phyloP scores from a whole-genome alignment of 345 rosid genomes.

The Euphorbia lathyris region DNA sequence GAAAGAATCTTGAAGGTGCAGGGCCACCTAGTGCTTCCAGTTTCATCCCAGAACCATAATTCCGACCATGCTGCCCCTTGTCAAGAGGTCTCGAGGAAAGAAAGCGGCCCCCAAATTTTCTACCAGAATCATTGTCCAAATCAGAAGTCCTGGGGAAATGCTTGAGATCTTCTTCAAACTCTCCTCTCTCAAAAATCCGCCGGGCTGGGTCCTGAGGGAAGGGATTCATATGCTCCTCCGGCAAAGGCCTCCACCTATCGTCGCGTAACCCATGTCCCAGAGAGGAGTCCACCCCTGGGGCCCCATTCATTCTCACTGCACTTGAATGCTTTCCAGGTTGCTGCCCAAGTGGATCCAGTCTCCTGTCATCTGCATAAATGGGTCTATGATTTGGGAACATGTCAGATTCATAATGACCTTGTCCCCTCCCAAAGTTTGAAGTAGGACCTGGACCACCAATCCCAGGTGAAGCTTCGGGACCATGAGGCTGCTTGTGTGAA shows the following conservation, averaged over 20 bases:
- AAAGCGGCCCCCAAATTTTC: slow-evolving; percentile 34
- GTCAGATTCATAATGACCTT: slow-evolving; percentile 32
- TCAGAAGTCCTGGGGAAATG: slow-evolving; percentile 41
- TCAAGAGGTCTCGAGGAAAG: slow-evolving; percentile 43
- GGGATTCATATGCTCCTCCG: slow-evolving; percentile 34
- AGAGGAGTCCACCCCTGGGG: slow-evolving; percentile 30
- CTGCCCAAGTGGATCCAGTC: slow-evolving; percentile 30
- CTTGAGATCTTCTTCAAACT: slow-evolving; percentile 45
- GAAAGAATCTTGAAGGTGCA: slow-evolving; percentile 43
- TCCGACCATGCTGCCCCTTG: too few relatives aligned
- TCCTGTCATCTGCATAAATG: slow-evolving; percentile 34
- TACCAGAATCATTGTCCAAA: slow-evolving; percentile 33
- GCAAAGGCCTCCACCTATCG: slow-evolving; percentile 35
- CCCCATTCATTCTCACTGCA: slow-evolving; percentile 35
- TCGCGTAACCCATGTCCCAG: slow-evolving; percentile 25
- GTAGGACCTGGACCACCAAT: slow-evolving; percentile 29
- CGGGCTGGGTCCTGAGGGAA: slow-evolving; percentile 32
- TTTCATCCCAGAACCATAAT: too few relatives aligned
- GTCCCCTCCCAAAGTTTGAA: slow-evolving; percentile 37
- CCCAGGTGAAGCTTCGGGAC: slow-evolving; percentile 33
- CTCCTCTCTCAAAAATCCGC: slow-evolving; percentile 31
- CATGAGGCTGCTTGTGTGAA: slow-evolving; percentile 27
- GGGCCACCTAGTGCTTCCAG: slow-evolving; percentile 27
- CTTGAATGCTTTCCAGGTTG: slow-evolving; percentile 26
- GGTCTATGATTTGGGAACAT: slow-evolving; percentile 28